These are phyloP conservation scores for Ophiocordyceps robertsii DNA, from an alignment of 2,329 filamentous ascomycete species.

Conservation along the genomic window DNA sequence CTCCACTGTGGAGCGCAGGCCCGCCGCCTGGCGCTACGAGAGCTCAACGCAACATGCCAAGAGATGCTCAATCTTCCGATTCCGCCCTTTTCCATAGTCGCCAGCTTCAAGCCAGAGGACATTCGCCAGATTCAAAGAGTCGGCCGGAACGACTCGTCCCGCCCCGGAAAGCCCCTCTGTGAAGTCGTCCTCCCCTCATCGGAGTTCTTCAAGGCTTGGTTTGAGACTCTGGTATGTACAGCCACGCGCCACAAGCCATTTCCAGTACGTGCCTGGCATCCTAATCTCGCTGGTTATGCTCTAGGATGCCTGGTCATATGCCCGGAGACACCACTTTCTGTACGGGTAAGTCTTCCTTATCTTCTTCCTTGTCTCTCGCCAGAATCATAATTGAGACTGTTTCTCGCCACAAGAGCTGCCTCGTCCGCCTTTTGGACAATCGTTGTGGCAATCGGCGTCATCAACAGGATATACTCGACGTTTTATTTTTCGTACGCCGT, in stretches of 20 bases:
- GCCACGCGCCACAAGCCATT: neutral
- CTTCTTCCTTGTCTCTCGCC: neutral
- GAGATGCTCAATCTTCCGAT: neutral
- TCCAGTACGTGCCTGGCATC: neutral
- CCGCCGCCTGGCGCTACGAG: constrained; percentile 1
- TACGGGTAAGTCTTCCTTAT: neutral
- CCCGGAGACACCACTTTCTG: neutral
- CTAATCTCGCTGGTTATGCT: neutral
- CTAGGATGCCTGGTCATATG: neutral
- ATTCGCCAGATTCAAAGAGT: neutral
- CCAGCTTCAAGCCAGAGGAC: neutral
- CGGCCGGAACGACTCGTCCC: neutral
- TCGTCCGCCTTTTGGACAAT: constrained; percentile 27
- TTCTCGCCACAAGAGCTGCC: constrained; percentile 4
- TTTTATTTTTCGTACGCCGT: constrained; percentile 1
- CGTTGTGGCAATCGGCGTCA: constrained; percentile 22
- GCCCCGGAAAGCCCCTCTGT: neutral
- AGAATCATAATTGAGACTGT: neutral
- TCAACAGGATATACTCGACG: constrained; percentile 13
- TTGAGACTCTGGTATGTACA: neutral
- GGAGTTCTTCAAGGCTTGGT: neutral
- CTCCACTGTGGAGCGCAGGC: constrained; percentile 1
- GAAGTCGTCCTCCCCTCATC: neutral
- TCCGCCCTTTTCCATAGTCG: neutral
- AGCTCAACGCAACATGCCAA: constrained; percentile 3